Evolutionary conservation across 164 flowering plant genomes (phyloP).

Genomic region (Liriodendron chinense): DNA sequence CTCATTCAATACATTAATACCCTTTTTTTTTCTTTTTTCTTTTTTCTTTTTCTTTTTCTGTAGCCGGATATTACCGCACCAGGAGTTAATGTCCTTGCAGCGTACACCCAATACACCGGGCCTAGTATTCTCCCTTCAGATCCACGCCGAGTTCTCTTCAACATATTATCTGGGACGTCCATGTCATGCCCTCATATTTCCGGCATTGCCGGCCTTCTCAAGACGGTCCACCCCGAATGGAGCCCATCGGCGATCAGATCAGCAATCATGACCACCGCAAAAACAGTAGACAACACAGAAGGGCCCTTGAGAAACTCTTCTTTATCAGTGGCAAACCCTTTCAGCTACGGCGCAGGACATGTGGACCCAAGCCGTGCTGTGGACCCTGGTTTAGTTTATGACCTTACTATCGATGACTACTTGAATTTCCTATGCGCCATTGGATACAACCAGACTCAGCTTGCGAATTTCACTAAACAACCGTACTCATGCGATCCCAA

Average conservation of each 20-base stretch:
- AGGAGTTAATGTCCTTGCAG: conserved; percentile 72
- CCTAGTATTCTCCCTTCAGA: conserved; percentile 54
- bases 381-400: conserved; percentile 13
- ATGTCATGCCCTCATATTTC: conserved; percentile 90
- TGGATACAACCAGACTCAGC: neutral
- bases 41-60: neutral
- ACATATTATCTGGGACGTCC: conserved; percentile 70
- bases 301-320: conserved; percentile 29
- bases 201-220: conserved; percentile 71
- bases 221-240: conserved; percentile 66
- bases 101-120: conserved; percentile 46
- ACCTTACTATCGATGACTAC: neutral
- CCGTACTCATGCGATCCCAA: conserved; percentile 19
- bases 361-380: conserved; percentile 4
- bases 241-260: conserved; percentile 76
- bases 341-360: conserved; percentile 8
- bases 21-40: no score
- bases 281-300: conserved; percentile 37
- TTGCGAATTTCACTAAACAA: neutral
- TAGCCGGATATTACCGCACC: conserved; percentile 91
- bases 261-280: conserved; percentile 77
- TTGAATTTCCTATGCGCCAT: conserved; percentile 4
- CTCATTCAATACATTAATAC: neutral
- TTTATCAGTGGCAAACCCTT: conserved; percentile 38
- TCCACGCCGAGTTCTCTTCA: conserved; percentile 38